Base-by-base conservation (phyloP, 202 grass and related monocot genomes). In the Schoenoplectus tabernaemontani region DNA sequence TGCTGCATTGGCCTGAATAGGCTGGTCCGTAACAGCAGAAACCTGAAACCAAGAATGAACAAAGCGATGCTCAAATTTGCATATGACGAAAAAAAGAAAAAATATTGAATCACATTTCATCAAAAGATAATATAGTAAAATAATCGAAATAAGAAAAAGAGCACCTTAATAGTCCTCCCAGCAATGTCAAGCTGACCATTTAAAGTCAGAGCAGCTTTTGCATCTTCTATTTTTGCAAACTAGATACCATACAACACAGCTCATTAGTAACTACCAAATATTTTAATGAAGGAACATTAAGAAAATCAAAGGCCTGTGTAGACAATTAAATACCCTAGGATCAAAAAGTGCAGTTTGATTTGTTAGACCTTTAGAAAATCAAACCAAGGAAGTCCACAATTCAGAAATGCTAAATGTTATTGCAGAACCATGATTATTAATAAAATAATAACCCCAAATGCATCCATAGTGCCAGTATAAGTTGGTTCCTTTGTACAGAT, bases 121-220 rank as follows among this genome's bases (percentile, higher is more conserved):
- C 30, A 74, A 53, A 32, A 74, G 28, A 53, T 24, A 53, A 53
- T 30, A 50, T 26, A 53, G 2, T 74, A 9, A 33, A 32, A 13
- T 78, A 60, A 41, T 53, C 62, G 59, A 57, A 19, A 63, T 39
- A 57, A 16, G 13, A 82, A 76, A 82, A 64, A 57, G 61, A 74
- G 59, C 79, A 99, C 96, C 92, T 99, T 99, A 65, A 99, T 99
- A 63, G 88, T 91, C 82, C 96, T 92, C 77, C 96, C 96, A 70
- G 92, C 96, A 74, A 99, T 99, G 79, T 98, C 91, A 81, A 98
- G 88, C 83, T 98, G 91, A 15, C 91, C 96, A 68, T 98, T 98
- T 83, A 99, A 89, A 89, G 89, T 99, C 66, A 95, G 90, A 57
- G 96, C 96, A 86, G 92, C 96, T 95, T 86, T 99, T 62, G 96